These are phyloP conservation scores for Lactarius pseudohatsudake DNA, from an alignment of 768 basidiomycete genomes.

Conservation along the genomic window DNA sequence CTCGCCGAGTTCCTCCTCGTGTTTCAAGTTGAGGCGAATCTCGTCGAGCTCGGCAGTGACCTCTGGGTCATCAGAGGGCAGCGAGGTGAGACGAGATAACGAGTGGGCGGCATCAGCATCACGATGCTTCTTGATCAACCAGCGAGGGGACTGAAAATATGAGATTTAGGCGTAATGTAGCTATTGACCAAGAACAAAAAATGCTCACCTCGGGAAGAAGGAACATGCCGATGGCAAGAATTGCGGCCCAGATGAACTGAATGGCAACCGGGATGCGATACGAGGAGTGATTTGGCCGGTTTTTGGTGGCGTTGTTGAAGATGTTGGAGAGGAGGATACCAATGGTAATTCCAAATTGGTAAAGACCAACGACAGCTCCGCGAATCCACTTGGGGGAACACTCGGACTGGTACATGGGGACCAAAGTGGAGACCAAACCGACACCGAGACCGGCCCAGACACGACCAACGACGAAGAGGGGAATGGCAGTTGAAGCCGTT, in stretches of 20 bases:
- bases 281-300: slow-evolving; percentile 33
- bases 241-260: slow-evolving; percentile 74
- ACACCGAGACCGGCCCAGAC: slow-evolving; percentile 31
- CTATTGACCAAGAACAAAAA: neutral
- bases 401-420: slow-evolving; percentile 73
- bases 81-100: slow-evolving; percentile 62
- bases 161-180: neutral
- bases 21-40: slow-evolving; percentile 58
- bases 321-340: slow-evolving; percentile 20
- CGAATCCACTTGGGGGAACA: slow-evolving; percentile 17
- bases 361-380: slow-evolving; percentile 56
- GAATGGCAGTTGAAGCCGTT: slow-evolving; percentile 50
- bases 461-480: slow-evolving; percentile 52
- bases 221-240: slow-evolving; percentile 66
- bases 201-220: slow-evolving; percentile 53
- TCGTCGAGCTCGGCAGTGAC: slow-evolving; percentile 52
- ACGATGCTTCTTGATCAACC: slow-evolving; percentile 65
- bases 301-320: slow-evolving; percentile 25
- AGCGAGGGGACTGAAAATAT: slow-evolving; percentile 62
- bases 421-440: slow-evolving; percentile 48
- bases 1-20: slow-evolving; percentile 61
- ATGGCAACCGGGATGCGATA: slow-evolving; percentile 80
- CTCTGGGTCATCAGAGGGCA: slow-evolving; percentile 51
- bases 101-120: slow-evolving; percentile 57
- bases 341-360: slow-evolving; percentile 55